Base-by-base conservation (phyloP, 108 stramenopile genomes). In the Nannochloropsis oceanica region DNA sequence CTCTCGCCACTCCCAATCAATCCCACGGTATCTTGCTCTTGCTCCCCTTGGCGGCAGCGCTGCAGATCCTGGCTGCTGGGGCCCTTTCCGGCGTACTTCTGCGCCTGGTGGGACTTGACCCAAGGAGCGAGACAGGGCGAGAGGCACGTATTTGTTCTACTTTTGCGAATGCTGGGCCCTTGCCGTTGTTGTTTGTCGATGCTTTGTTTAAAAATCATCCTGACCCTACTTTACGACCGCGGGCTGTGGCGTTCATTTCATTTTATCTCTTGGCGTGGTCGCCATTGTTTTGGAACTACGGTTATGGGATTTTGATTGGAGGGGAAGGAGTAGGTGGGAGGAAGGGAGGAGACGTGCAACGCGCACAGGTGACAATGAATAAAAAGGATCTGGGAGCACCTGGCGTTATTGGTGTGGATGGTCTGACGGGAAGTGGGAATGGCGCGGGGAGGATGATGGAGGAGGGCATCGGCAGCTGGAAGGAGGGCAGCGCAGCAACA, bases 221-320 rank as follows among this genome's bases (percentile, higher is more conserved):
- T 20, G 88, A 88, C 43, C 59, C 84, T 10, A 84, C 84, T 12
- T 24, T 83, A 82, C 84, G 84, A 34, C 34, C 88, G 8, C 43
- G 84, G 18, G 88, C 84, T 24, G 79, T 88, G 24, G 84, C 88
- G 26, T 85, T 82, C 80, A 80, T 85, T 8, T 85, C 84, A 24
- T 88, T 88, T 84, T 88, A 82, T 43, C 13, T 85, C 46, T 80
- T 88, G 88, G 88, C 84, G 24, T 88, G 88, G 88, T 85, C 81
- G 79, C 88, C 88, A 18, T 24, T 83, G 9, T 88, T 88, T 43
- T 88, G 88, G 88, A 85, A 81, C 7, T 24, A 85, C 44, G 88
- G 85, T 22, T 85, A 88, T 73, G 26, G 20, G 18, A 85, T 85
- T 27, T 79, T 88, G 0, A 84, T 80, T 22, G 59, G 59, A n/a